Base-by-base conservation (phyloP, 2,329 filamentous ascomycete species). In the Sporothrix brunneoviolacea region DNA sequence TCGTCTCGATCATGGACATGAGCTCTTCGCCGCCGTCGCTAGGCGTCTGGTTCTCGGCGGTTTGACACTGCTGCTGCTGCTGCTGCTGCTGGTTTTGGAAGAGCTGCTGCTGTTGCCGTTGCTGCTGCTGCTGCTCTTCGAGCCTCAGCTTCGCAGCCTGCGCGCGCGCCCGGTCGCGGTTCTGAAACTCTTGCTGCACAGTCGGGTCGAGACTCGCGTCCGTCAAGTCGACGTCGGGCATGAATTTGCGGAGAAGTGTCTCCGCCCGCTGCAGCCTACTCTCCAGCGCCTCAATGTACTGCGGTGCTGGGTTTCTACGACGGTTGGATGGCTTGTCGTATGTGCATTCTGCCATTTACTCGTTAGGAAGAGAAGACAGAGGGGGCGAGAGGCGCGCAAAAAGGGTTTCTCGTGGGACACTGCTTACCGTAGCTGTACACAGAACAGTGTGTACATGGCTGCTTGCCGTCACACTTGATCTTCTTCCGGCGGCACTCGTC, bases 261-360 rank as follows among this genome's bases (percentile, higher is more conserved):
- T 95, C 89, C 27, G 89, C 88, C 56, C 89, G 88, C 61, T 91
- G 87, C 48, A 95, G 70, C 57, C 88, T 83, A 57, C 76, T 83
- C 66, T 95, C 91, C 43, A 96, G 74, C 3, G 88, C 88, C 68
- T 95, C 91, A 58, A 95, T 88, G 64, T 95, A 95, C 68, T 95
- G 89, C 16, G 91, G 90, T 22, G 88, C 88, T 19, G 91, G 90
- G 64, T 95, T 95, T 60, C 91, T 83, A 58, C 90, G 80, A 58
- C 91, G 80, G 65, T 95, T 95, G 21, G 90, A 95, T 12, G 91
- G 91, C 65, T 95, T 93, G 63, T 95, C 90, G 68, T 95, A 95
- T 24, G 90, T 95, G 67, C 91, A 96, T 64, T 95, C 90, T 95
- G 52, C 4, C 13, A 15, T 9, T 13, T 6, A 18, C 3, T 18